Percentiles rank a stretch among this genome's conserved stretches.
These are phyloP conservation scores for Corymbia citriodora DNA, from an alignment of 441 rosid species.

Conservation along the genomic window DNA sequence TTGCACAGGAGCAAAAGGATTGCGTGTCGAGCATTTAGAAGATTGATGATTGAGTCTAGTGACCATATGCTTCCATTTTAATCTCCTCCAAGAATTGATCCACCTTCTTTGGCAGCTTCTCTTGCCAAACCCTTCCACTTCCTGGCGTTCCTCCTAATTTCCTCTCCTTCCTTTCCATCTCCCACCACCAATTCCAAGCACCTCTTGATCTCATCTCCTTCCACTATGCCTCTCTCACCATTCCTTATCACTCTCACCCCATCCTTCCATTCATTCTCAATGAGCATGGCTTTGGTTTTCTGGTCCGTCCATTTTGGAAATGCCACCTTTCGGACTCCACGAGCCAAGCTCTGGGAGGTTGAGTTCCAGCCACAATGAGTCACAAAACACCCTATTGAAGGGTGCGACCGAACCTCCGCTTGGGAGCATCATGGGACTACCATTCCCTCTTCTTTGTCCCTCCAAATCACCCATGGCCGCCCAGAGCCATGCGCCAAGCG, in stretches of 20 bases:
- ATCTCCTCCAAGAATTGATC: not conserved
- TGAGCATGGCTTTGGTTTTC: conserved; percentile 43
- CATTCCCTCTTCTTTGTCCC: not conserved
- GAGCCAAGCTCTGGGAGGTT: conserved; percentile 34
- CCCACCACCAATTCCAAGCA: not conserved
- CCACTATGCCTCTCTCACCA: conserved; percentile 20
- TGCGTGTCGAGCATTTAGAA: not conserved
- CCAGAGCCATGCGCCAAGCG: not conserved
- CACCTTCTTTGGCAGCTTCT: not conserved
- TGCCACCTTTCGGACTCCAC: conserved; percentile 49
- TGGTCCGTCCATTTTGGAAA: conserved; percentile 58
- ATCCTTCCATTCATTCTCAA: conserved; percentile 34
- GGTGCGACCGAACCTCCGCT: conserved; percentile 38
- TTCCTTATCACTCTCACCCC: conserved; percentile 32
- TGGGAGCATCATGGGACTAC: conserved; percentile 46
- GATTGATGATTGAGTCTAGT: not conserved
- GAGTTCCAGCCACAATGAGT: conserved; percentile 69
- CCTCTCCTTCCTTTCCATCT: not conserved
- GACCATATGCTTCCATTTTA: not conserved
- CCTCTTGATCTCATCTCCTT: not conserved
- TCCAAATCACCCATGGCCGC: not conserved
- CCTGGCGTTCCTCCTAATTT: not conserved
- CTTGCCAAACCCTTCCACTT: not conserved
- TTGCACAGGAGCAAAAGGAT: no score
- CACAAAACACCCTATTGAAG: conserved; percentile 49